Percentiles rank a stretch among this genome's conserved stretches.
Conservation (phyloP, 2,329 filamentous ascomycete genomes). For the Orbilia blumenaviensis region DNA sequence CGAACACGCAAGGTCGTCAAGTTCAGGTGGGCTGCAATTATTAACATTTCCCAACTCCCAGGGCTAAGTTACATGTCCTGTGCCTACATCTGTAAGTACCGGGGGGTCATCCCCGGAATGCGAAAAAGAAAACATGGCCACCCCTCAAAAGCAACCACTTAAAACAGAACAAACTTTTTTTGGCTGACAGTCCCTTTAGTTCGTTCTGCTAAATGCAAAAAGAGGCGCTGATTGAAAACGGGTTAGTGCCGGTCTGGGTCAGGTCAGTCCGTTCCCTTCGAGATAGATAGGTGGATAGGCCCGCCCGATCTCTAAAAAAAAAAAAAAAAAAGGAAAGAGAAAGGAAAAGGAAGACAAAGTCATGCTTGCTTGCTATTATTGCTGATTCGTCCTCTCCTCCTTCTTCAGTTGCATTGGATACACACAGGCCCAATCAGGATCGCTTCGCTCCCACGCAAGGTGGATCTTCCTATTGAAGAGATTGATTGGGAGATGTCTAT, state of each 20-base stretch:
- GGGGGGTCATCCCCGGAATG: constrained; percentile 40
- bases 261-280: constrained; percentile 2
- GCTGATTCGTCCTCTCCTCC: not conserved
- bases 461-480: constrained; percentile 21
- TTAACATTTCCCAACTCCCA: constrained; percentile 15
- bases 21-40: constrained; percentile 22
- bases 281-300: constrained; percentile 7
- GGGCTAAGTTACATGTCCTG: constrained; percentile 20
- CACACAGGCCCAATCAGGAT: constrained; percentile 6
- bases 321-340: not conserved
- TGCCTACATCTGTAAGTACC: constrained; percentile 15
- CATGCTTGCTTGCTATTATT: not conserved
- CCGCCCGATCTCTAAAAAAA: constrained; percentile 25
- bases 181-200: constrained; percentile 38
- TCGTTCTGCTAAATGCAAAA: constrained; percentile 50
- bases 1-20: constrained; percentile 41
- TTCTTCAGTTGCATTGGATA: not conserved
- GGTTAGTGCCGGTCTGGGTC: constrained; percentile 33
- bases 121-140: constrained; percentile 35
- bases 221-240: constrained; percentile 52
- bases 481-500: constrained; percentile 16
- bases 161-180: constrained; percentile 53
- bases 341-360: not conserved
- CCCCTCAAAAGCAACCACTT: constrained; percentile 51
- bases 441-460: constrained; percentile 25